Percentiles rank a stretch among this genome's conserved stretches.
Evolutionary conservation across 768 basidiomycete species (phyloP).

Genomic region (Suillus lakei): DNA sequence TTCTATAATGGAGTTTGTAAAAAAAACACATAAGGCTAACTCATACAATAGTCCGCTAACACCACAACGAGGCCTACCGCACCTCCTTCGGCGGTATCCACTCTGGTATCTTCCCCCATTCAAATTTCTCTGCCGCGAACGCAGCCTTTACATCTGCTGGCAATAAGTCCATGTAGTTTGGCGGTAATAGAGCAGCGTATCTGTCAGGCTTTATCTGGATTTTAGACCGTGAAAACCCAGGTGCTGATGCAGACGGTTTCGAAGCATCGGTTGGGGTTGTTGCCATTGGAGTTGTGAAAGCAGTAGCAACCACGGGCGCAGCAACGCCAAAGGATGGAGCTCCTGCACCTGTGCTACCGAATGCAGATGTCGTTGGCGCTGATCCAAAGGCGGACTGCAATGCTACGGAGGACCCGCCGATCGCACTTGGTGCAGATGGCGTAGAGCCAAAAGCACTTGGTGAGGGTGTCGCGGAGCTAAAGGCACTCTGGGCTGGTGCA

Average conservation of each 20-base stretch:
- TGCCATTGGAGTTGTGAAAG: constrained; percentile 34
- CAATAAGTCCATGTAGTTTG: constrained; percentile 59
- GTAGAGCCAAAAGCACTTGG: background rate
- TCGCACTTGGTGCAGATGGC: background rate
- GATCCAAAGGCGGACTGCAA: constrained; percentile 33
- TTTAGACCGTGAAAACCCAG: constrained; percentile 41
- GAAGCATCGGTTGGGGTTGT: constrained; percentile 21
- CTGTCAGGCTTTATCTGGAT: constrained; percentile 51
- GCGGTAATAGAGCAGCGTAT: constrained; percentile 61
- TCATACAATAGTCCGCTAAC: background rate
- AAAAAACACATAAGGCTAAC: constrained; percentile 4
- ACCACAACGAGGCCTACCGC: constrained; percentile 37
- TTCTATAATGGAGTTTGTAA: background rate
- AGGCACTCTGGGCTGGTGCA: constrained; percentile 25
- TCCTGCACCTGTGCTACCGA: constrained; percentile 25
- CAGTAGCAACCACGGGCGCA: constrained; percentile 21
- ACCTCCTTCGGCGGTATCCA: constrained; percentile 73
- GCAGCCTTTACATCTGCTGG: constrained; percentile 56
- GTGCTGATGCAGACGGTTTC: constrained; percentile 27
- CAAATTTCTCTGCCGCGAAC: constrained; percentile 62
- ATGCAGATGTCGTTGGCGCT: constrained; percentile 17
- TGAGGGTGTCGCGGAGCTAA: constrained; percentile 13
- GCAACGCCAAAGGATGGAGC: constrained; percentile 24
- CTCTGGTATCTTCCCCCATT: constrained; percentile 73
- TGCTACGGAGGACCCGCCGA: constrained; percentile 3